phyloP scores from a whole-genome alignment of 148 eudicot species.

The Amaranthus palmeri region DNA sequence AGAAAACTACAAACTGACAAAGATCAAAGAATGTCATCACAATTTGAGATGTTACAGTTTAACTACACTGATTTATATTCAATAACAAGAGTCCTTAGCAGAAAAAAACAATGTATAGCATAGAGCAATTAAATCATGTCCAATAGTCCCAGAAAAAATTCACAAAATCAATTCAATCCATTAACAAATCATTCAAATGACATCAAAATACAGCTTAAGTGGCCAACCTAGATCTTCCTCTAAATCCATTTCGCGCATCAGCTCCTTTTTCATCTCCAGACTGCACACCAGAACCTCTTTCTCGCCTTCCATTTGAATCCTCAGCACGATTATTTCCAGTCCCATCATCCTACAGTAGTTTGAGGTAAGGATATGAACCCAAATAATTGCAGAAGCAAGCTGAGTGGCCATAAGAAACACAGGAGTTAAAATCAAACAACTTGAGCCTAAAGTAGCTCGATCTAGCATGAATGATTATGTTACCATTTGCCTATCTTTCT shows the following conservation, averaged over 20 bases:
- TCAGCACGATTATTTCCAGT: conserved; percentile 32
- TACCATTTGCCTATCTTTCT: conserved; percentile 72
- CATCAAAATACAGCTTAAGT: not conserved
- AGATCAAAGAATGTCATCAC: not conserved
- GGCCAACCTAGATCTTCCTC: conserved; percentile 67
- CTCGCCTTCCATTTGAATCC: conserved; percentile 40
- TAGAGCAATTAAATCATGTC: not conserved
- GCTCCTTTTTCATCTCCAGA: conserved; percentile 50
- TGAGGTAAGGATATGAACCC: conserved; percentile 99
- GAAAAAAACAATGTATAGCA: not conserved
- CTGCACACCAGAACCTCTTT: conserved; percentile 33
- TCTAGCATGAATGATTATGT: conserved; percentile 47
- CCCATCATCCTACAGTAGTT: conserved; percentile 94
- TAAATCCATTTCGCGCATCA: conserved; percentile 53
- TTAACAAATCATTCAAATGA: not conserved
- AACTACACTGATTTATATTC: not conserved
- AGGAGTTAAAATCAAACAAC: conserved; percentile 59
- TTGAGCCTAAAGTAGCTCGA: conserved; percentile 25
- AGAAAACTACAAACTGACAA: no score
- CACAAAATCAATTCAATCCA: not conserved
- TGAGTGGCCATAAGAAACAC: conserved; percentile 76
- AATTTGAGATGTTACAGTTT: not conserved
- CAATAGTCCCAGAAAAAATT: not conserved
- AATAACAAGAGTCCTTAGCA: not conserved
- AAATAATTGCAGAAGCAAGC: conserved; percentile 99